Percentiles rank a stretch among this genome's conserved stretches.
Conservation (phyloP, 108 stramenopile species). For the Aurantiochytrium sp. region DNA sequence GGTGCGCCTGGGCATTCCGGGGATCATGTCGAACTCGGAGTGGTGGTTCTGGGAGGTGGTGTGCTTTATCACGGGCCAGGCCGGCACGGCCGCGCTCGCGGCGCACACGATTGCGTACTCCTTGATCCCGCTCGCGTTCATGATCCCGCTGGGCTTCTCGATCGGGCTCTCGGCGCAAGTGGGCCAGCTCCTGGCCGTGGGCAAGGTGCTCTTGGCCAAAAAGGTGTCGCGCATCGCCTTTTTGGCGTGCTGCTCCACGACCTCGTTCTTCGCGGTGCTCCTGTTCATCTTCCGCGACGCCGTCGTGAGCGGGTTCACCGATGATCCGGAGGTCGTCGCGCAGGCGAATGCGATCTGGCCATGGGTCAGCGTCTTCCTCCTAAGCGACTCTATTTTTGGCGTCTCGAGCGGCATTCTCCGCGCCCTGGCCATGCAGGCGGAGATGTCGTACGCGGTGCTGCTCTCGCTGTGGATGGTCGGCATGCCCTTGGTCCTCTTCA, state of each 20-base stretch:
- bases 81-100: not conserved
- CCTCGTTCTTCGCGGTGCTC: not conserved
- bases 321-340: not conserved
- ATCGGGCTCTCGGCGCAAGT: not conserved
- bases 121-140: not conserved
- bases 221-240: not conserved
- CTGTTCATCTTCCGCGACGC: not conserved
- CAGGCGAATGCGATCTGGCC: not conserved
- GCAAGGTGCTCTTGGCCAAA: not conserved
- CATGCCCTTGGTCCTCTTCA: not conserved
- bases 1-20: not conserved
- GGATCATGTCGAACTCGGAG: not conserved
- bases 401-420: not conserved
- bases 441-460: not conserved
- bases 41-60: conserved; percentile 31
- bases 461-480: not conserved
- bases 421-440: not conserved
- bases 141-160: not conserved
- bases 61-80: not conserved
- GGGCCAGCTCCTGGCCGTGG: not conserved
- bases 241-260: not conserved
- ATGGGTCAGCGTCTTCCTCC: not conserved
- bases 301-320: not conserved
- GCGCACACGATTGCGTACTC: conserved; percentile 26
- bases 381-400: not conserved